Evolutionary conservation across 495 filamentous ascomycete genomes (phyloP), one percentile per base, ranked within the genome.

Genomic region (Penicillium nucicola): DNA sequence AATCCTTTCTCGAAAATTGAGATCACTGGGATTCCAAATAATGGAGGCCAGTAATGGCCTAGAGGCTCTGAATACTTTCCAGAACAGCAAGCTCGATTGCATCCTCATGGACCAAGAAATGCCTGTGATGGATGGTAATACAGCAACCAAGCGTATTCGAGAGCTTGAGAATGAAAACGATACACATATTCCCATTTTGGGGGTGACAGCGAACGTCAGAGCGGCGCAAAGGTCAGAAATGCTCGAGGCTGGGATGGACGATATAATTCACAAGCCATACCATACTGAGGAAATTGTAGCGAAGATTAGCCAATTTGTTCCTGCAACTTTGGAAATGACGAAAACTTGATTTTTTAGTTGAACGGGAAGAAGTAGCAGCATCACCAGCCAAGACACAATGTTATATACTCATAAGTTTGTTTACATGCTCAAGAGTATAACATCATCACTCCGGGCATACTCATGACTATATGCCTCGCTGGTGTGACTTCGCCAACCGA

Each of bases 51-150:
- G 86, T 49, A 84, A 93, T 60, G 89, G 89, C 18, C 65, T 77
- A 35, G 89, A 91, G 57, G 86, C 84, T 14, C 70, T 92, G 7
- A 81, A 87, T 4, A 28, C 64, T 37, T 56, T 55, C 52, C 9
- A 66, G 61, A 5, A 57, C 51, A 42, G 25, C 12, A 25, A 20
- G 5, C 61, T 64, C 13, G 79, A 80, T 30, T 78, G 90, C 35
- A 80, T 91, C 15, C 69, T 90, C 5, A 90, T 90, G 85, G 88
- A 92, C 57, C 83, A 89, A 39, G 87, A 91, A 56, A 92, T 93
- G 89, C 89, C 89, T 0, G 68, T 90, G 13, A 90, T 90, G 82
- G 84, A 91, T 60, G 89, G 89, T 4, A 78, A 87, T 23, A 79
- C 80, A 19, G 86, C 86, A 53, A 84, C 87, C 18, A 65, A 72